Evolutionary conservation across 352 stramenopile genomes (phyloP), one percentile per base, ranked within the genome.

Genomic region (Globisporangium paddicum): DNA sequence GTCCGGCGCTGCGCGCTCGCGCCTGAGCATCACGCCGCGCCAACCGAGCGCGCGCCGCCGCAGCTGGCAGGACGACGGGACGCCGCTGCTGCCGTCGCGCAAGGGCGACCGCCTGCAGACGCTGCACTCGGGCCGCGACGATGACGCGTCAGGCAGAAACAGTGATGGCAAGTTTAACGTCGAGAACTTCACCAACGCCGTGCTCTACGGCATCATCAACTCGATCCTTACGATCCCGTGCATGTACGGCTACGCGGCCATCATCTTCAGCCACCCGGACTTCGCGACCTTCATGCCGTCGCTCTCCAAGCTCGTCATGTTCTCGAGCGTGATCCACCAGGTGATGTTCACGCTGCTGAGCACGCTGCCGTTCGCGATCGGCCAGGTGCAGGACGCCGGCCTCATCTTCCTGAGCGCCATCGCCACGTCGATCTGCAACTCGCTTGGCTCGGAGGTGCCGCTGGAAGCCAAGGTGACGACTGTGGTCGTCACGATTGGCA

Each of bases 391-490:
- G 71, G 96, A 99, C 68, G 96, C 96, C 5, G 97, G 97, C 0
- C 83, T 99, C 2, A 99, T 99, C 65, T 99, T 99, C 73, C 75
- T 99, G 19, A 94, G 76, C 47, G 80, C 82, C 49, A 99, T 99
- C 56, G 93, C 97, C 0, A 87, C 71, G 69, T 98, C 81, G 69
- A 91, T 93, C 50, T 97, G 67, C 75, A 86, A 68, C 41, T 81
- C 64, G 72, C 66, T 98, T 18, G 74, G 90, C 21, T 75, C 83
- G 14, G 56, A 85, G 5, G 77, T 78, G 0, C 45, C 77, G n/a
- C 42, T 88, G 6, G 79, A 90, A 41, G 77, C 82, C 49, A 92
- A 92, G 53, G 82, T 99, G 16, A 90, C 97, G 6, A 99, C 97
- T 0, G 84, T 89, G 5, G 95, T 98, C 14, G 86, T 99, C n/a